Evolutionary conservation across 441 rosid genomes (phyloP), one percentile per base, ranked within the genome.

Genomic region (Caryocar brasiliense): DNA sequence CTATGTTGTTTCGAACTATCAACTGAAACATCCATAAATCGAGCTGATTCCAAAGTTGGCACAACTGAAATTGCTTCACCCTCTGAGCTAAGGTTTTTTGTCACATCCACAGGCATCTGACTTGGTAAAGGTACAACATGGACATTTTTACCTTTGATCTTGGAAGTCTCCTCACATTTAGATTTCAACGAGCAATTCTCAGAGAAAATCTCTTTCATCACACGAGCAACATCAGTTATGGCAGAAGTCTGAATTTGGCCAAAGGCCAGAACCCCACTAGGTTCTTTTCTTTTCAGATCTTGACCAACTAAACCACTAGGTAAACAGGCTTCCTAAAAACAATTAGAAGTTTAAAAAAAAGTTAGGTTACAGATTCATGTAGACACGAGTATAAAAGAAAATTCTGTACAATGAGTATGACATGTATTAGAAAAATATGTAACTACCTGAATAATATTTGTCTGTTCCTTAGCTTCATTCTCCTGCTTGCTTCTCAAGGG

Each of bases 191-290:
- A 61, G 64, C 81, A 74, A 67, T 81, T 68, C 70, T 78, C 93
- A 12, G 93, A 81, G 59, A 81, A 84, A 6, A 81, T 79, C 64
- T 81, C 86, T 76, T 84, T 84, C 84, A 84, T 84, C 59, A 79
- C 86, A 62, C 89, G 84, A 28, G 93, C 86, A 73, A 84, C 84
- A 64, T 81, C 93, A 55, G 68, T 81, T 43, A 81, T 64, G 56
- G 74, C 88, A 75, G 84, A 75, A 35, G 81, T 68, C 60, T 76
- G 82, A 55, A 75, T 52, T 76, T 72, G 81, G 26, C 56, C 67
- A 47, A 71, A 54, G 40, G 74, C 57, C 30, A 67, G 71, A 62
- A 25, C 38, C 50, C 69, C 75, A 36, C 54, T 38, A 48, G 64
- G 20, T 29, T 67, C 80, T 58, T 40, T 78, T 46, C 64, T 62